These are phyloP conservation scores for Decorospora gaudefroyi DNA, from an alignment of 2,329 filamentous ascomycete species.

Conservation along the genomic window DNA sequence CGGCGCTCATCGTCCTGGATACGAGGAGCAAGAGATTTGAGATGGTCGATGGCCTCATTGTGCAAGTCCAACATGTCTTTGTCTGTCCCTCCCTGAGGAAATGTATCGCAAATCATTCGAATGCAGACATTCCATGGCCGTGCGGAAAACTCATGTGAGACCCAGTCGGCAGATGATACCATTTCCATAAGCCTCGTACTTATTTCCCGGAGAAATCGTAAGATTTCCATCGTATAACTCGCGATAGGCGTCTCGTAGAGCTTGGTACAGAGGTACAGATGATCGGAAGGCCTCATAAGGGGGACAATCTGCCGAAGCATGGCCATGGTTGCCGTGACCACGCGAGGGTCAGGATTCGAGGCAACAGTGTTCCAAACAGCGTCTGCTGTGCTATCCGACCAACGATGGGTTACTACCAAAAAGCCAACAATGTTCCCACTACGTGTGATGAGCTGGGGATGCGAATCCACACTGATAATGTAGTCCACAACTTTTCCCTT, in stretches of 20 bases:
- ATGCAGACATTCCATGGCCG: slow-evolving; percentile 62
- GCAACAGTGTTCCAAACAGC: slow-evolving; percentile 82
- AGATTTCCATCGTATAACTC: slow-evolving; percentile 38
- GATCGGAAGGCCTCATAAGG: slow-evolving; percentile 50
- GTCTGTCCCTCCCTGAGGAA: slow-evolving; percentile 58
- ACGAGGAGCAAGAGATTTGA: slow-evolving; percentile 63
- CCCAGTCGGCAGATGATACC: slow-evolving; percentile 14
- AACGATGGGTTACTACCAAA: slow-evolving; percentile 76
- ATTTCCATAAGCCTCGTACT: slow-evolving; percentile 25
- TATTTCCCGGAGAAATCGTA: slow-evolving; percentile 39
- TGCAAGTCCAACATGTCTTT: slow-evolving; percentile 67
- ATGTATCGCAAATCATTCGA: slow-evolving; percentile 73
- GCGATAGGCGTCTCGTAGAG: slow-evolving; percentile 55
- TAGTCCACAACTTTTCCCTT: slow-evolving; percentile 78
- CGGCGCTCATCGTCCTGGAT: slow-evolving; percentile 64
- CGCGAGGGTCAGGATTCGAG: slow-evolving; percentile 79
- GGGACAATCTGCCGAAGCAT: slow-evolving; percentile 62
- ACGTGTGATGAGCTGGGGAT: slow-evolving; percentile 83
- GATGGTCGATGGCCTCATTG: slow-evolving; percentile 63
- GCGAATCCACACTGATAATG: slow-evolving; percentile 85
- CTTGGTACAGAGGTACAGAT: slow-evolving; percentile 70
- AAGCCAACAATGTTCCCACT: slow-evolving; percentile 87
- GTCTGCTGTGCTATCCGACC: slow-evolving; percentile 72
- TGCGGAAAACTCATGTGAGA: slow-evolving; percentile 29
- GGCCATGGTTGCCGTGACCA: slow-evolving; percentile 76